Percentiles rank a stretch among this genome's conserved stretches.
Conservation (phyloP, 257 asterid species). For the Anisodus tanguticus region DNA sequence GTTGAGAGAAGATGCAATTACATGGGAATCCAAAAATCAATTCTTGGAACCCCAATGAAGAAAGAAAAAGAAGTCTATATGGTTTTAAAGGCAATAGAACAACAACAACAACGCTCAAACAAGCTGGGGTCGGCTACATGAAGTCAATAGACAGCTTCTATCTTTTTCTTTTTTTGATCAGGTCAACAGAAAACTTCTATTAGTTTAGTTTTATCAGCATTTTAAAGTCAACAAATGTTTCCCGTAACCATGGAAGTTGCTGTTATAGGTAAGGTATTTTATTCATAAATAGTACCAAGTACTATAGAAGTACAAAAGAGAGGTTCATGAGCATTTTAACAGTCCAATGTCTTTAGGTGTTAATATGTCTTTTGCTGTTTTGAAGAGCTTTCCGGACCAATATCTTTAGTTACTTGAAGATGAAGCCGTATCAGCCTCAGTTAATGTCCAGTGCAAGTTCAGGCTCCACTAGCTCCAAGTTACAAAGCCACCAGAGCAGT, state of each 20-base stretch:
- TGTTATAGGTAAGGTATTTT: background rate
- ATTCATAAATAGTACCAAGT: background rate
- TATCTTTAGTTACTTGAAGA: background rate
- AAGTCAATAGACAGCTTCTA: background rate
- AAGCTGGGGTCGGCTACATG: background rate
- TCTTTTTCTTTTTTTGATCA: too few relatives aligned
- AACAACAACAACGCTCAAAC: background rate
- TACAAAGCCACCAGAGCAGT: background rate
- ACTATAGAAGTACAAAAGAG: background rate
- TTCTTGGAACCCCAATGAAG: background rate
- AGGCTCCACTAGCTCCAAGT: background rate
- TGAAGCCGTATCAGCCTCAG: background rate
- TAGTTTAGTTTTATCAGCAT: background rate
- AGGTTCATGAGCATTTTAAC: background rate
- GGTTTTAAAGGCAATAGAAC: background rate
- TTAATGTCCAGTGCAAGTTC: background rate
- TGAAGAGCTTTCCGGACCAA: background rate
- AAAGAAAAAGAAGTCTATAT: background rate
- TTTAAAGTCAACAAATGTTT: background rate
- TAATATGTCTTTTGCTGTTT: slow-evolving; percentile 5
- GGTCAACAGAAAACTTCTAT: too few relatives aligned
- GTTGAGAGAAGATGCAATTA: background rate
- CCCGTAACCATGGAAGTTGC: background rate
- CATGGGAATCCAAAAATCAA: background rate
- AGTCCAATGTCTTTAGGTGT: background rate